phyloP scores from a whole-genome alignment of 2,329 filamentous ascomycete genomes.

The Hypoxylon sp. region DNA sequence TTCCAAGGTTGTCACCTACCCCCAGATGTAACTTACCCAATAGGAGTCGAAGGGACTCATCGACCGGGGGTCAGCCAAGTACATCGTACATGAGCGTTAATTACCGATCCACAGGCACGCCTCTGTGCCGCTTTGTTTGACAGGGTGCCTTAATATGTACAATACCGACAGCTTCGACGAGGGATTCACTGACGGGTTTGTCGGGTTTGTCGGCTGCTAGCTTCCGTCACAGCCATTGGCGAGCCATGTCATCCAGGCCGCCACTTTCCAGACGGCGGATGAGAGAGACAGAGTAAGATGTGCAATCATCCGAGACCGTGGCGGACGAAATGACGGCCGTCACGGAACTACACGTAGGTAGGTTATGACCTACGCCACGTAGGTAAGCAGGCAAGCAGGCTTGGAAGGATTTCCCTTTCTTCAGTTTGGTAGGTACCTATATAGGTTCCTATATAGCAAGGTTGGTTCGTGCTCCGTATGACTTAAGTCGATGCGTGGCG shows the following conservation, averaged over 20 bases:
- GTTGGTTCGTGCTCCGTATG: not conserved
- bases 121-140: constrained; percentile 2
- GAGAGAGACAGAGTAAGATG: constrained; percentile 10
- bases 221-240: not conserved
- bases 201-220: constrained; percentile 9
- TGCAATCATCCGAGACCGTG: not conserved
- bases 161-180: not conserved
- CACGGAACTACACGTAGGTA: not conserved
- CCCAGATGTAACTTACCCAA: constrained; percentile 39
- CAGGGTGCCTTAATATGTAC: constrained; percentile 11
- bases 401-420: too few relatives aligned
- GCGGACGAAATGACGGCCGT: not conserved
- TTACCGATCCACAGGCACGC: constrained; percentile 34
- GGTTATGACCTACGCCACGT: not conserved
- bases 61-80: constrained; percentile 22
- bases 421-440: not conserved
- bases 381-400: not conserved
- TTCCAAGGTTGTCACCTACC: constrained; percentile 28
- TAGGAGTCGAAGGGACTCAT: constrained; percentile 26
- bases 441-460: too few relatives aligned
- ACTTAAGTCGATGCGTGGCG: constrained; percentile 23
- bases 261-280: constrained; percentile 6
- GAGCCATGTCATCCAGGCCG: constrained; percentile 17
- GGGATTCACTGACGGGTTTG: constrained; percentile 19
- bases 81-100: constrained; percentile 26